Percentiles rank a stretch among this genome's conserved stretches.
Evolutionary conservation across 1,284 basidiomycete genomes (phyloP).

Genomic region (Porogramme epimiltina): DNA sequence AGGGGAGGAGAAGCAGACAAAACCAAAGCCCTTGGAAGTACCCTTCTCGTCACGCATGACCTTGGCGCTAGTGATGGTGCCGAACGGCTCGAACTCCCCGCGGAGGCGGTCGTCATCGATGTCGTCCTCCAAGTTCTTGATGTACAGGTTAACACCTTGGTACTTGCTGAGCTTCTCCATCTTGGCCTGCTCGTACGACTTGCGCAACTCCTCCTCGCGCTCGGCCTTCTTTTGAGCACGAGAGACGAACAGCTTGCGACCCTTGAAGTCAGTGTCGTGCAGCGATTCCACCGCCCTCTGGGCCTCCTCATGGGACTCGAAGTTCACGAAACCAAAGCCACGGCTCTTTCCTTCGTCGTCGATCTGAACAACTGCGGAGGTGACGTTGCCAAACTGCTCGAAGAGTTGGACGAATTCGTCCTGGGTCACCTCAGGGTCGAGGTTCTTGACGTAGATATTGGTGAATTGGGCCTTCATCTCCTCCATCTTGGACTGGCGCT

Average conservation of each 20-base stretch:
- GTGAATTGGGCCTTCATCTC: slow-evolving; percentile 97
- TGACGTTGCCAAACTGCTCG: slow-evolving; percentile 80
- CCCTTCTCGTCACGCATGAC: slow-evolving; percentile 98
- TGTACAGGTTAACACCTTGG: slow-evolving; percentile 98
- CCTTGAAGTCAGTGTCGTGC: slow-evolving; percentile 86
- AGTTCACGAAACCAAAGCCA: slow-evolving; percentile 99
- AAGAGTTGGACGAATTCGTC: slow-evolving; percentile 91
- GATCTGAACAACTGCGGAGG: slow-evolving; percentile 82
- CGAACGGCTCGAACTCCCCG: slow-evolving; percentile 95
- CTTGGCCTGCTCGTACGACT: slow-evolving; percentile 94
- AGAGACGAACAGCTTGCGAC: slow-evolving; percentile 93
- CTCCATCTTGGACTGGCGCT: slow-evolving; percentile 97
- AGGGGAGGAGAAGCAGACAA: slow-evolving; percentile 98
- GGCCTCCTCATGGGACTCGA: slow-evolving; percentile 90
- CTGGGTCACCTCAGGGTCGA: slow-evolving; percentile 84
- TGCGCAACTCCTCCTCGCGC: slow-evolving; percentile 95
- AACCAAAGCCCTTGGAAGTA: slow-evolving; percentile 95
- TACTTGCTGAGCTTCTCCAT: slow-evolving; percentile 99
- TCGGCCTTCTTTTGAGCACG: slow-evolving; percentile 99
- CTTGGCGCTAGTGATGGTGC: slow-evolving; percentile 97
- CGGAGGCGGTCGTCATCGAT: slow-evolving; percentile 95
- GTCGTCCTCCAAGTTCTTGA: slow-evolving; percentile 97
- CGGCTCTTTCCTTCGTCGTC: slow-evolving; percentile 92
- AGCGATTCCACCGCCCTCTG: slow-evolving; percentile 88
- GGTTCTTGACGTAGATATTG: slow-evolving; percentile 98